A percentile compares a stretch with the other conserved stretches of the same genome.
Evolutionary conservation across 805 yeast species (phyloP).

Genomic region (Candida coleopterorum): DNA sequence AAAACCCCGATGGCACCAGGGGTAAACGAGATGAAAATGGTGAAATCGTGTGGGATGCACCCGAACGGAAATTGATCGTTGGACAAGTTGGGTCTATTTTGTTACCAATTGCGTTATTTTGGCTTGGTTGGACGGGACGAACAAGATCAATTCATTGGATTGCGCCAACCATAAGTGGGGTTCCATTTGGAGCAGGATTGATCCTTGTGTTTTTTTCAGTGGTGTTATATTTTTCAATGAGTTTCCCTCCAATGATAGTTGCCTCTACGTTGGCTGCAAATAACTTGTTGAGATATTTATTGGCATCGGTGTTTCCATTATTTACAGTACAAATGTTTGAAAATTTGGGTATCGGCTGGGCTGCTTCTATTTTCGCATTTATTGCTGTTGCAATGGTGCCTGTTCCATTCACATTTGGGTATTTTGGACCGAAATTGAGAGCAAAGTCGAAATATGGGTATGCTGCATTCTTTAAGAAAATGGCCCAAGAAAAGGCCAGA

Average conservation of each 20-base stretch:
- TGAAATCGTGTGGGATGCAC: constrained; percentile 48
- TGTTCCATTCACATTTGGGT: constrained; percentile 65
- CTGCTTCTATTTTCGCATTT: constrained; percentile 61
- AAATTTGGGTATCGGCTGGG: constrained; percentile 74
- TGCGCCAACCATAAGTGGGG: constrained; percentile 71
- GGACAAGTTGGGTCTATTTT: constrained; percentile 65
- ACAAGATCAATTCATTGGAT: constrained; percentile 59
- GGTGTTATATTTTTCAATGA: constrained; percentile 61
- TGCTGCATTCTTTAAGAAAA: constrained; percentile 35
- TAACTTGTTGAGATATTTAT: constrained; percentile 66
- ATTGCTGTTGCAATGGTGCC: constrained; percentile 68
- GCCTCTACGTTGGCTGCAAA: constrained; percentile 92
- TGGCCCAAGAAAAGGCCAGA: constrained; percentile 12
- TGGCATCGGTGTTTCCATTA: constrained; percentile 79
- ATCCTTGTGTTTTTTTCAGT: constrained; percentile 67
- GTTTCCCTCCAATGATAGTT: constrained; percentile 69
- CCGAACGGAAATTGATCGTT: constrained; percentile 56
- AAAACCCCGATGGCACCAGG: constrained; percentile 57
- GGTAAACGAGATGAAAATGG: constrained; percentile 54
- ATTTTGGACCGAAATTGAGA: constrained; percentile 57
- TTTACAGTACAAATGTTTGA: constrained; percentile 82
- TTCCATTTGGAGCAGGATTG: constrained; percentile 73
- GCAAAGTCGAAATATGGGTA: constrained; percentile 54
- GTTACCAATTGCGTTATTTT: constrained; percentile 65
- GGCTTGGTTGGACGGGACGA: constrained; percentile 79